These are phyloP conservation scores for Malus orientalis DNA, from an alignment of 306 rosid genomes.

Conservation along the genomic window DNA sequence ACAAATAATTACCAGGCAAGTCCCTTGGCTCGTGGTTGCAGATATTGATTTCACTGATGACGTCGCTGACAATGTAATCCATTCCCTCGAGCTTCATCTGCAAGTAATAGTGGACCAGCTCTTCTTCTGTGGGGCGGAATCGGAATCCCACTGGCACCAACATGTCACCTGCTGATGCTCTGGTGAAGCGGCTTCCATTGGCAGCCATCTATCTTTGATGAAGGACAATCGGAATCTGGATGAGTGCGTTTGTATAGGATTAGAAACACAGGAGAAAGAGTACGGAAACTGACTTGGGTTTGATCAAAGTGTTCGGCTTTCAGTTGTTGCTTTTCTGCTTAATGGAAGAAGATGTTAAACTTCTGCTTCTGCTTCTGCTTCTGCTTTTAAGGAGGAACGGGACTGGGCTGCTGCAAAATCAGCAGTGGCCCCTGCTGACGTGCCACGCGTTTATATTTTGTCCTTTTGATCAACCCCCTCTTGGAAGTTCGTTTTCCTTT, in stretches of 20 bases:
- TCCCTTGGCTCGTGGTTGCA: conserved; percentile 51
- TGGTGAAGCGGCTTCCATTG: no score
- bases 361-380: no score
- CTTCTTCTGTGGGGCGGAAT: conserved; percentile 56
- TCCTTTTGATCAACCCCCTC: no score
- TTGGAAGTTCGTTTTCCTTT: no score
- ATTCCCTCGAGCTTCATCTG: conserved; percentile 27
- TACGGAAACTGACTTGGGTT: background rate
- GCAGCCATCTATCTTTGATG: background rate
- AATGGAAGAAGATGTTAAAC: no score
- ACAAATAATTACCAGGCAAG: conserved; percentile 29
- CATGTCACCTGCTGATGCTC: no score
- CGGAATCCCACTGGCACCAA: conserved; percentile 42
- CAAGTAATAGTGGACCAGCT: background rate
- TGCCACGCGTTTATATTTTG: no score
- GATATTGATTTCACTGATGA: conserved; percentile 40
- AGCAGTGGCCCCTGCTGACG: no score
- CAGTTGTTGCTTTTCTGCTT: no score
- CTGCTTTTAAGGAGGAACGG: no score
- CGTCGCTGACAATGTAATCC: background rate
- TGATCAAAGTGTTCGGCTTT: no score
- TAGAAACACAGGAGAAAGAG: background rate
- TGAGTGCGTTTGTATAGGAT: background rate
- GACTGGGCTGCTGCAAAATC: no score
- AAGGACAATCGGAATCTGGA: background rate